phyloP scores from a whole-genome alignment of 2,329 filamentous ascomycete genomes.

The Talaromyces islandicus region DNA sequence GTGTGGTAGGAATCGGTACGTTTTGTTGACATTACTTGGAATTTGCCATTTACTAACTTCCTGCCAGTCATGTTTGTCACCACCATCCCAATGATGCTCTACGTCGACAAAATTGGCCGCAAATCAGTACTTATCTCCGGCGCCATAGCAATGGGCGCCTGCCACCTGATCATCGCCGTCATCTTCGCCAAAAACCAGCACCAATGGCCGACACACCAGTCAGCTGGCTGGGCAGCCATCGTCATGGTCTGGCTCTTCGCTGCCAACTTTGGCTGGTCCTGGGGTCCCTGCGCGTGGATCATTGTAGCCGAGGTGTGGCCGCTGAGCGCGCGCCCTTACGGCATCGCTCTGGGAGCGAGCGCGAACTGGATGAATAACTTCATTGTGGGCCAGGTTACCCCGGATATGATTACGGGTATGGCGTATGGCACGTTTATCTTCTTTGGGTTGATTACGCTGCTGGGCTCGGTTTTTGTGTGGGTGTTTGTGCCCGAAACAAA shows the following conservation, averaged over 20 bases:
- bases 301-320: constrained; percentile 71
- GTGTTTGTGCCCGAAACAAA: constrained; percentile 46
- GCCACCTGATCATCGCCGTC: constrained; percentile 62
- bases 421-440: constrained; percentile 54
- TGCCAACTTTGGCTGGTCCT: constrained; percentile 65
- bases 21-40: no score
- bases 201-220: constrained; percentile 49
- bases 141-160: constrained; percentile 62
- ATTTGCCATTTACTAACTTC: background rate
- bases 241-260: constrained; percentile 59
- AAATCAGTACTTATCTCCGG: constrained; percentile 33
- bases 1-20: constrained; percentile 24
- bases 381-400: constrained; percentile 64
- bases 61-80: constrained; percentile 9
- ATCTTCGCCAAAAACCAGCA: constrained; percentile 59
- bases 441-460: constrained; percentile 34
- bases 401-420: constrained; percentile 59
- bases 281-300: constrained; percentile 70
- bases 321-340: constrained; percentile 62
- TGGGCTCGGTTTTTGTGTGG: constrained; percentile 31
- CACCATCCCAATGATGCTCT: constrained; percentile 27
- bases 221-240: constrained; percentile 62
- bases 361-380: constrained; percentile 54
- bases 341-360: constrained; percentile 62
- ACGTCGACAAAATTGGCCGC: constrained; percentile 26